Base-by-base conservation (phyloP, 805 yeast species). In the Candida insectalens region DNA sequence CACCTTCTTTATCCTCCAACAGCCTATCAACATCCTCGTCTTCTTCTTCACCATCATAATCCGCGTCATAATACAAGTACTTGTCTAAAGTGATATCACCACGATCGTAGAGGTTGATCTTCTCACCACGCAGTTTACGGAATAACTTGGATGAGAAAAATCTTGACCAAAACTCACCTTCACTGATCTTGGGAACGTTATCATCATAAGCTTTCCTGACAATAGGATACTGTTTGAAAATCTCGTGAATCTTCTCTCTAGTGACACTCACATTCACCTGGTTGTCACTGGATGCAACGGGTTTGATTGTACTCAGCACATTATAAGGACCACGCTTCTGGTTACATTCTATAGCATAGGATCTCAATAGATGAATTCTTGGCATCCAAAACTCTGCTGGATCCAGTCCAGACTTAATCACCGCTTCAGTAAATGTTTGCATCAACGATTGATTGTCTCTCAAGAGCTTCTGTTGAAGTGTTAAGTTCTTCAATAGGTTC, bases 151-250 rank as follows among this genome's bases (percentile, higher is more conserved):
- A 87, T 47, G 84, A 78, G 65, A 92, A 92, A 49, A 92, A 92
- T 41, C 96, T 64, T 8, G 95, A 84, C 98, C 98, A 92, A 47
- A 92, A 92, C 50, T 83, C 95, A 27, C 89, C 88, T 53, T 92
- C 97, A 31, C 74, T 70, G 34, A 92, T 66, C 40, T 79, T 77
- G 1, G 97, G 98, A 4, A 92, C 98, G 37, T 77, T 77, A 35
- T 92, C 98, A 38, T 74, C 77, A 50, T 83, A 92, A 0, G 97
- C 97, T 41, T 72, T 74, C 39, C 83, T 74, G 18, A 92, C 94
- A 25, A 88, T 74, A 0, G 98, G 98, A 50, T 89, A 92, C 38
- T 89, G 95, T 33, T 78, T 83, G 52, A 92, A 88, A 16, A 92
- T 85, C 42, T 82, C 94, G 36, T 74, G 77, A 48, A 92, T 88